Conservation (phyloP, 1,284 basidiomycete genomes). For the Moniliophthora roreri region DNA sequence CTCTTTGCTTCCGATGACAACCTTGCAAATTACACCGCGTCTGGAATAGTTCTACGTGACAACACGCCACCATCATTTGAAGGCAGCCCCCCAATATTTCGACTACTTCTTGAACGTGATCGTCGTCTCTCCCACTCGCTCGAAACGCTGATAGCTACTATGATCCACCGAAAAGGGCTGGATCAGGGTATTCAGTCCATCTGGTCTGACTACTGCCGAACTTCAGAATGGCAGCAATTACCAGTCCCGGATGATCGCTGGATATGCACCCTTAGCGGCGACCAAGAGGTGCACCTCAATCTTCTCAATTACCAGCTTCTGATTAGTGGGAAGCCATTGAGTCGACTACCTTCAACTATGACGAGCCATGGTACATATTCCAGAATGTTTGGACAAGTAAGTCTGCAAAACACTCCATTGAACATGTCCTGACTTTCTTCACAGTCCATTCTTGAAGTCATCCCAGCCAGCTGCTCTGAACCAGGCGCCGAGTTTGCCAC, state of each 20-base stretch:
- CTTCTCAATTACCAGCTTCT: neutral
- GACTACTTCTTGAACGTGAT: neutral
- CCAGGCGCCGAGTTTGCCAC: neutral
- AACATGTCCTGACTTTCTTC: neutral
- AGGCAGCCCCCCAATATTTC: too few species aligned
- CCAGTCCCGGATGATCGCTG: neutral
- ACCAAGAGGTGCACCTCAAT: neutral
- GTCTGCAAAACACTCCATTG: neutral
- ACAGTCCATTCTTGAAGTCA: neutral
- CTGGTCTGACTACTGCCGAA: neutral
- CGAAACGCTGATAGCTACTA: neutral
- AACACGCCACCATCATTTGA: neutral
- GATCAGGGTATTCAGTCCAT: neutral
- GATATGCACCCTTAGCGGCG: neutral
- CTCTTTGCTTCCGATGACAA: neutral
- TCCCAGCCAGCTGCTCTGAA: neutral
- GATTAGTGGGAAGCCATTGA: neutral
- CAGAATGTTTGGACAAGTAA: neutral
- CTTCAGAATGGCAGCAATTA: neutral
- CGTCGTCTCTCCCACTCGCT: neutral
- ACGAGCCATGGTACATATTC: neutral
- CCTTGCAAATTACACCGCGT: neutral
- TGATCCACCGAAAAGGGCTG: neutral
- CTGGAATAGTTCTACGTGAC: neutral
- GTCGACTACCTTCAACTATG: neutral